Evolutionary conservation across 2,329 filamentous ascomycete species (phyloP).

Genomic region (Emmonsiellopsis sp.): DNA sequence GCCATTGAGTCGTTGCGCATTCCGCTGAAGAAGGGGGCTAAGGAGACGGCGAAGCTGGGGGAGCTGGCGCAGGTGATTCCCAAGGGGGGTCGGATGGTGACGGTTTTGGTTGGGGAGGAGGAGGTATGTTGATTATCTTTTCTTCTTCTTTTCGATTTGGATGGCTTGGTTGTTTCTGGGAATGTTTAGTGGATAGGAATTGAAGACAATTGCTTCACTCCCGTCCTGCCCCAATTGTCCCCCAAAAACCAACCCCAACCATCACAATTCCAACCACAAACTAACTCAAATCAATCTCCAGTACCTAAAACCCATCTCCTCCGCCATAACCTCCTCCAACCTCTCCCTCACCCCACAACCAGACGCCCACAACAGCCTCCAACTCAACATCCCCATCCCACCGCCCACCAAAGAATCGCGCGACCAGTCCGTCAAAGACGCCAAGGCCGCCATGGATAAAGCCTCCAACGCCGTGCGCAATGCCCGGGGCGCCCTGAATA

Average conservation of each 20-base stretch:
- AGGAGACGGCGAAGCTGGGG: constrained; percentile 44
- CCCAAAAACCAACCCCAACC: background rate
- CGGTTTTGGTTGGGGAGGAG: constrained; percentile 55
- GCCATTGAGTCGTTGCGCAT: constrained; percentile 53
- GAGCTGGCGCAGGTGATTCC: constrained; percentile 60
- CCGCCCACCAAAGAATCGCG: constrained; percentile 39
- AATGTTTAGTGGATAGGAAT: background rate
- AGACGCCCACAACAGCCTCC: constrained; percentile 34
- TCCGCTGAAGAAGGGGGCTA: constrained; percentile 39
- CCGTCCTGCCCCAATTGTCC: background rate
- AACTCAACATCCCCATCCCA: constrained; percentile 37
- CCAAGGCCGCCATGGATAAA: constrained; percentile 34
- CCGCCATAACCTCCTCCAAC: constrained; percentile 32
- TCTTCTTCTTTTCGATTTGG: background rate
- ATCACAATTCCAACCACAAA: background rate
- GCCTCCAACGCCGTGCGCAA: constrained; percentile 31
- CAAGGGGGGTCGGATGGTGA: constrained; percentile 50
- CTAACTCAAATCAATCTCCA: constrained; percentile 10
- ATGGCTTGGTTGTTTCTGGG: background rate
- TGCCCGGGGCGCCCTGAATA: constrained; percentile 35
- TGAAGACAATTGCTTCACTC: background rate
- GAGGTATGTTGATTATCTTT: constrained; percentile 38
- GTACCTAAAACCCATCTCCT: constrained; percentile 37
- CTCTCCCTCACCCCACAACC: constrained; percentile 35
- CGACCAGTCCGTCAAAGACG: constrained; percentile 29